Evolutionary conservation across 345 rosid species (phyloP).

Genomic region (Syzygium oleosum): DNA sequence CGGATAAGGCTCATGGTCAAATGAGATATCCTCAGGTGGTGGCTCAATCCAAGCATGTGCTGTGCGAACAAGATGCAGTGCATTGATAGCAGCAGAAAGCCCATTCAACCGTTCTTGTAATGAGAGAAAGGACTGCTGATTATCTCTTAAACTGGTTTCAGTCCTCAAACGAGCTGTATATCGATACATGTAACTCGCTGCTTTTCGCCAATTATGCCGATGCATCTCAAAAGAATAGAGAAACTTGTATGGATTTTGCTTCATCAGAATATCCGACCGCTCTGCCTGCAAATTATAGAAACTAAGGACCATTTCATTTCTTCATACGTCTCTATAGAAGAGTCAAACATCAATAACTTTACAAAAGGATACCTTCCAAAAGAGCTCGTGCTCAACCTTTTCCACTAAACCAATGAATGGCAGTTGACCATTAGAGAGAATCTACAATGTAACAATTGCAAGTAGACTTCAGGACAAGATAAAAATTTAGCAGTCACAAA

Average conservation of each 20-base stretch:
- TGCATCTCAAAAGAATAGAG: slow-evolving; percentile 94
- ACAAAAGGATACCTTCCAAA: slow-evolving; percentile 73
- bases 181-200: slow-evolving; percentile 79
- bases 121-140: slow-evolving; percentile 35
- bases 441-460: slow-evolving; percentile 22
- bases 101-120: slow-evolving; percentile 87
- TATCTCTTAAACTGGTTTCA: slow-evolving; percentile 48
- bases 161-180: slow-evolving; percentile 68
- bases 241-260: slow-evolving; percentile 81
- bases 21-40: slow-evolving; percentile 28
- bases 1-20: slow-evolving; percentile 37
- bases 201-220: slow-evolving; percentile 87
- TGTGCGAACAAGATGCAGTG: slow-evolving; percentile 75
- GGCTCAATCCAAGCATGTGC: slow-evolving; percentile 86
- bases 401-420: slow-evolving; percentile 85
- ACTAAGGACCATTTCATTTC: slow-evolving; percentile 1
- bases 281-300: slow-evolving; percentile 54
- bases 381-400: slow-evolving; percentile 87
- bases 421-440: slow-evolving; percentile 75
- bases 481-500: not conserved
- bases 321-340: not conserved
- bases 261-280: slow-evolving; percentile 60
- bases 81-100: slow-evolving; percentile 88
- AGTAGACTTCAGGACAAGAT: not conserved
- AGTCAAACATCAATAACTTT: not conserved